phyloP scores from a whole-genome alignment of 2,329 filamentous ascomycete genomes.

The Calonectria ilicicola region DNA sequence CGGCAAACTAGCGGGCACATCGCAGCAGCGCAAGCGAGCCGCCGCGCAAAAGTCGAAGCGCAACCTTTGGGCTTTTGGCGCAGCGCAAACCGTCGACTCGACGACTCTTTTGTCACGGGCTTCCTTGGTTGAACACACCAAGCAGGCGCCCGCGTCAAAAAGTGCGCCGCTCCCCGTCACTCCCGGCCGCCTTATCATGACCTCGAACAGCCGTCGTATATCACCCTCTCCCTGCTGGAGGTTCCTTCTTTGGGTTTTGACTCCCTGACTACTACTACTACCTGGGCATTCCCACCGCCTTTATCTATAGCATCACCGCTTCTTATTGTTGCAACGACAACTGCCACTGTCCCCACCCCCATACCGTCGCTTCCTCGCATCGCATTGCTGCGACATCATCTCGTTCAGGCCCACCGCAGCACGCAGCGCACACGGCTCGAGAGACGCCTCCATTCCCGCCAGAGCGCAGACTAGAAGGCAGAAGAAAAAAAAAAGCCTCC shows the following conservation, averaged over 20 bases:
- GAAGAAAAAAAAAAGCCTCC: slow-evolving; percentile 4
- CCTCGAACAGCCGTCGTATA: slow-evolving; percentile 50
- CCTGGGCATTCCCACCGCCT: slow-evolving; percentile 15
- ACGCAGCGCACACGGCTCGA: slow-evolving; percentile 24
- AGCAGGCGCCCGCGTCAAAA: slow-evolving; percentile 29
- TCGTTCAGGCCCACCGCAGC: slow-evolving; percentile 15
- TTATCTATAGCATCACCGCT: slow-evolving; percentile 12
- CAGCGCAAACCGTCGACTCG: background rate
- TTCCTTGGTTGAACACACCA: slow-evolving; percentile 28
- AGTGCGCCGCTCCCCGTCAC: slow-evolving; percentile 21
- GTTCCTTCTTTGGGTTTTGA: slow-evolving; percentile 53
- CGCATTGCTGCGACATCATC: slow-evolving; percentile 9
- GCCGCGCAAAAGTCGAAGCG: slow-evolving; percentile 3
- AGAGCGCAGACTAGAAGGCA: slow-evolving; percentile 17
- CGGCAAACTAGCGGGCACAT: slow-evolving; percentile 15
- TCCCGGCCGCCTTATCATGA: slow-evolving; percentile 52
- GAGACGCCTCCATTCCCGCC: slow-evolving; percentile 27
- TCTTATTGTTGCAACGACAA: slow-evolving; percentile 14
- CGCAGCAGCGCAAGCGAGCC: slow-evolving; percentile 9
- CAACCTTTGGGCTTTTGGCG: slow-evolving; percentile 8
- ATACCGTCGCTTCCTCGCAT: slow-evolving; percentile 7
- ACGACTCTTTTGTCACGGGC: slow-evolving; percentile 10
- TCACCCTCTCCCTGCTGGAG: slow-evolving; percentile 55
- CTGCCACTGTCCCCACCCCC: background rate
- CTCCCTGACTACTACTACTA: slow-evolving; percentile 48